Evolutionary conservation across 1,139 yeast genomes (phyloP).

Genomic region (Suhomyces wounanorum): DNA sequence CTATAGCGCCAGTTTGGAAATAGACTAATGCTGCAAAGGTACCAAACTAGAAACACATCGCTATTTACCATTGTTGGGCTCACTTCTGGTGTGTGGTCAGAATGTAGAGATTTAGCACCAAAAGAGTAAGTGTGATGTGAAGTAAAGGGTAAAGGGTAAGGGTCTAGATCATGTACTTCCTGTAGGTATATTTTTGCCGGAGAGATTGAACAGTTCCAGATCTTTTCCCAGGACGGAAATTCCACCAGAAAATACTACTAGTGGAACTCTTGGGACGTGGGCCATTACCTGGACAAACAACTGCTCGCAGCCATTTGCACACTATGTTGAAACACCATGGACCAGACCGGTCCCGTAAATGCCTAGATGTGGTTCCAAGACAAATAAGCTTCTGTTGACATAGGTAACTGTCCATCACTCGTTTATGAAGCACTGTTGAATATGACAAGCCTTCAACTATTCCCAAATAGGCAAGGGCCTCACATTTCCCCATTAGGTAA

Average conservation of each 20-base stretch:
- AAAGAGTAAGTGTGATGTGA: no score
- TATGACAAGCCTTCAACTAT: background rate
- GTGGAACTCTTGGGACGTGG: background rate
- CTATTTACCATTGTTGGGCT: no score
- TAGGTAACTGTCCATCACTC: background rate
- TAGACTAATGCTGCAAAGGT: background rate
- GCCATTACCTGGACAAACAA: background rate
- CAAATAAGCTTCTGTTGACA: background rate
- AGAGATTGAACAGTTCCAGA: background rate
- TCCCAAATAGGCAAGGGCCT: conserved; percentile 1
- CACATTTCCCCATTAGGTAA: background rate
- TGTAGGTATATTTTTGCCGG: no score
- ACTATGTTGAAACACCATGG: background rate
- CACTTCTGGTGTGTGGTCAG: no score
- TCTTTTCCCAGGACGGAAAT: background rate
- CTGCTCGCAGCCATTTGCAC: background rate
- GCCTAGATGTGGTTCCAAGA: background rate
- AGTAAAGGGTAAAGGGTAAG: no score
- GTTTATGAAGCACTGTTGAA: background rate
- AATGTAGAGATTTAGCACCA: no score
- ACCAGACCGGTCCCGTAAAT: background rate
- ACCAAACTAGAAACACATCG: background rate
- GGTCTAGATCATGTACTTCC: no score
- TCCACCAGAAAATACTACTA: background rate
- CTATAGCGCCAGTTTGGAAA: background rate